Percentiles rank a stretch among this genome's conserved stretches.
phyloP scores from a whole-genome alignment of 352 stramenopile genomes.

The Globisporangium emineosum region DNA sequence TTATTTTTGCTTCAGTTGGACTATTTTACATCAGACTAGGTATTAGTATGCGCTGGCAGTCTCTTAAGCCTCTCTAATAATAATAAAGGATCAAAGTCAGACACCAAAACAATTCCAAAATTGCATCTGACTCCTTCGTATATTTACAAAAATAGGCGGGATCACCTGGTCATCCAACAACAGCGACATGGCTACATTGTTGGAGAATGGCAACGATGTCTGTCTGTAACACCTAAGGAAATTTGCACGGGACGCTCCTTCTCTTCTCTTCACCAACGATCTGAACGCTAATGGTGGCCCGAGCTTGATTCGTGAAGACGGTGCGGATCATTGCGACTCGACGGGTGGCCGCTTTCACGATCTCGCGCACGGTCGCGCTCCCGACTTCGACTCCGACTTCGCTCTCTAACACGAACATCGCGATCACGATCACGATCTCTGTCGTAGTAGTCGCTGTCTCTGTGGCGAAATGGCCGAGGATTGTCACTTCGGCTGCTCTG shows the following conservation, averaged over 20 bases:
- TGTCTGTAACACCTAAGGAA: background rate
- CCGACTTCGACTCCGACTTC: constrained; percentile 20
- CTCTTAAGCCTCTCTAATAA: background rate
- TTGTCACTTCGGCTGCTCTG: constrained; percentile 7
- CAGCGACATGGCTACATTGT: background rate
- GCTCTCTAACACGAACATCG: constrained; percentile 15
- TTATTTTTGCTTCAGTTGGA: background rate
- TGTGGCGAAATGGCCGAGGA: constrained; percentile 12
- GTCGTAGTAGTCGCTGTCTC: constrained; percentile 27
- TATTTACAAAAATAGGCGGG: background rate
- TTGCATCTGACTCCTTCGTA: background rate
- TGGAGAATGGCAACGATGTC: background rate
- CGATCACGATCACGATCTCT: constrained; percentile 23
- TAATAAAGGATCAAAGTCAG: background rate
- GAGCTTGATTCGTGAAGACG: constrained; percentile 5
- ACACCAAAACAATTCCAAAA: background rate
- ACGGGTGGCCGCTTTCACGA: constrained; percentile 11
- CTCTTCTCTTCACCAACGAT: background rate
- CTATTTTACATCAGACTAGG: background rate
- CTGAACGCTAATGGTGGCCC: background rate
- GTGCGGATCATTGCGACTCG: constrained; percentile 6
- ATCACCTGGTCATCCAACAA: background rate
- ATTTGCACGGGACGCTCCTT: background rate
- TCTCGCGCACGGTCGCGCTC: constrained; percentile 17
- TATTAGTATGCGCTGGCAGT: background rate